Percentiles rank a stretch among this genome's conserved stretches.
These are phyloP conservation scores for Dendrocalamus sinicus DNA, from an alignment of 176 grass and related monocot species.

Conservation along the genomic window DNA sequence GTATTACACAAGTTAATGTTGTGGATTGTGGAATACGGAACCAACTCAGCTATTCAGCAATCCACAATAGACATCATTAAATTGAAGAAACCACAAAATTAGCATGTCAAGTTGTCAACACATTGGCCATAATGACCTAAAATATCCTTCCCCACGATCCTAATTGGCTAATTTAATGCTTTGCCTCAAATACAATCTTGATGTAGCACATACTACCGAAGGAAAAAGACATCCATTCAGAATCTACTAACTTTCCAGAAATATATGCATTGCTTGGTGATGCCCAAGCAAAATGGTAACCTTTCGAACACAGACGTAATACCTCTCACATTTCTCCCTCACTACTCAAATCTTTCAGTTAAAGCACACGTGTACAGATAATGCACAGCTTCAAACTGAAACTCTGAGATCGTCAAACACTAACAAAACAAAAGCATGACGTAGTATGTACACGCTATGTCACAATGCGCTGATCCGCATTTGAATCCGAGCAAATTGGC, in stretches of 20 bases:
- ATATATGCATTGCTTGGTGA: slow-evolving; percentile 1
- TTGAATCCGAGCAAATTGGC: background rate
- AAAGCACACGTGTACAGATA: background rate
- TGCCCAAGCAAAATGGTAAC: slow-evolving; percentile 4
- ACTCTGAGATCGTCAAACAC: background rate
- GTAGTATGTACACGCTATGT: background rate
- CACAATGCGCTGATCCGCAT: background rate
- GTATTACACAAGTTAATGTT: background rate
- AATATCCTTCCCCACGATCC: background rate
- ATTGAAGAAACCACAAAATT: background rate
- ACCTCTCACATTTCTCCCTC: background rate
- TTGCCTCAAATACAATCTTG: background rate
- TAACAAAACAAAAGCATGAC: background rate
- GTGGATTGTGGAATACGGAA: background rate
- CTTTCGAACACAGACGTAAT: background rate
- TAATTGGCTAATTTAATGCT: background rate
- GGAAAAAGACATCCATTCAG: background rate
- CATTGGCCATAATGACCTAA: slow-evolving; percentile 3
- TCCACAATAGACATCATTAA: background rate
- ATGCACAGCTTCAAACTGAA: background rate
- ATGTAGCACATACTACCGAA: background rate
- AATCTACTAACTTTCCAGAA: background rate
- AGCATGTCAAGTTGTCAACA: background rate
- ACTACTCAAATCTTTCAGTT: background rate
- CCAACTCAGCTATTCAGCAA: slow-evolving; percentile 9